Base-by-base conservation (phyloP, 1,284 basidiomycete genomes). In the Anthracocystis setariae region DNA sequence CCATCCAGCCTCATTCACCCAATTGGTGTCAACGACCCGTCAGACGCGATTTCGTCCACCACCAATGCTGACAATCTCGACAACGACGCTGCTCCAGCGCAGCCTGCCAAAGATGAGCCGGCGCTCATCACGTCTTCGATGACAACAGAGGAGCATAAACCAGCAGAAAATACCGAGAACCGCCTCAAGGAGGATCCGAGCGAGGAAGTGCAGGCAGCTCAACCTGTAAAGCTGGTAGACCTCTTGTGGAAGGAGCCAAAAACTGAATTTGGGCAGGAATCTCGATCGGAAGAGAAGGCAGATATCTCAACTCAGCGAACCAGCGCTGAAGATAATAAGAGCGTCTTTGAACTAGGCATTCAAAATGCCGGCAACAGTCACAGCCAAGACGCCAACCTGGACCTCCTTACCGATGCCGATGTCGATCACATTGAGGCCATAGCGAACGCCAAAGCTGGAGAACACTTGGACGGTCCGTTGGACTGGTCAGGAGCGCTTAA, bases 351-450 rank as follows among this genome's bases (percentile, higher is more conserved):
- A 29, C 7, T 12, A 12, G 29, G 12, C 12, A 12, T n/a, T n/a
- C n/a, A n/a, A n/a, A n/a, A n/a, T n/a, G n/a, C n/a, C n/a, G n/a
- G n/a, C n/a, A n/a, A n/a, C n/a, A 12, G 29, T 29, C 29, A 29
- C 7, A 29, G 7, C 40, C 27, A 27, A 15, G 15, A n/a, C 1
- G 42, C n/a, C 5, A 42, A 52, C 12, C 23, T 29, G 3, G 13
- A 33, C 5, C 49, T 50, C 8, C 65, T 51, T 3, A 62, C 59
- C 23, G 55, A 62, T 39, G 55, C 42, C 17, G 65, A 68, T 27
- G 55, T 68, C 8, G 59, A 68, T 18, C 46, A 55, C 27, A 62
- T 68, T 29, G 46, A 62, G 38, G 35, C 35, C 10, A 18, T 47
- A 1, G 50, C 55, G 12, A 23, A 50, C 5, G 59, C 59, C 10